Percentiles rank a stretch among this genome's conserved stretches.
phyloP scores from a whole-genome alignment of 257 asterid species.

The Misopates orontium region DNA sequence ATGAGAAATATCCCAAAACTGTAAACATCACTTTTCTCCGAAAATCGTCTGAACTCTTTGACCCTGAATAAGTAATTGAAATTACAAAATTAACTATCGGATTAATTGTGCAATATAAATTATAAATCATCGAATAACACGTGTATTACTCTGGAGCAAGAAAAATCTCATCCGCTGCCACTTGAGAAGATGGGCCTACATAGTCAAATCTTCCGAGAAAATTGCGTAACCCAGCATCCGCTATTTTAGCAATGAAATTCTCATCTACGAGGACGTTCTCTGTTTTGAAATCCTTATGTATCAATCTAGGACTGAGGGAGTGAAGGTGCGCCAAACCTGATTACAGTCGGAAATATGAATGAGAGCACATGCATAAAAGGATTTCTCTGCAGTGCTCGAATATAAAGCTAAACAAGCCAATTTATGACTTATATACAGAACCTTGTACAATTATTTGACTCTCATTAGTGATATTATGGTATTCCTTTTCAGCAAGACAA shows the following conservation, averaged over 20 bases:
- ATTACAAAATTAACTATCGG: slow-evolving; percentile 11
- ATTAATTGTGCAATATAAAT: neutral
- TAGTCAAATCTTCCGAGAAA: slow-evolving; percentile 79
- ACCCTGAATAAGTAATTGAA: slow-evolving; percentile 57
- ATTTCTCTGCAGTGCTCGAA: slow-evolving; percentile 18
- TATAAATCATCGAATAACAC: slow-evolving; percentile 22
- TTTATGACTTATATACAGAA: slow-evolving; percentile 20
- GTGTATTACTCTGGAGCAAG: slow-evolving; percentile 82
- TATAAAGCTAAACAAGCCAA: slow-evolving; percentile 21
- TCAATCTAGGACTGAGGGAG: slow-evolving; percentile 80
- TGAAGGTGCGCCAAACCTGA: slow-evolving; percentile 86
- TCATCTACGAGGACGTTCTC: slow-evolving; percentile 92
- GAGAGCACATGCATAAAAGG: slow-evolving; percentile 28
- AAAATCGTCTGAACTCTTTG: slow-evolving; percentile 78
- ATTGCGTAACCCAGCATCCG: slow-evolving; percentile 89
- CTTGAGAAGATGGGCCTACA: slow-evolving; percentile 76
- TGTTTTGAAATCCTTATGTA: slow-evolving; percentile 91
- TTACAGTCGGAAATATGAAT: slow-evolving; percentile 23
- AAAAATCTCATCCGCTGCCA: slow-evolving; percentile 61
- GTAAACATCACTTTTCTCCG: slow-evolving; percentile 87
- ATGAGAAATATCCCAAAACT: slow-evolving; percentile 87
- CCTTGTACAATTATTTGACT: slow-evolving; percentile 30
- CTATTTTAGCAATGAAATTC: slow-evolving; percentile 84
- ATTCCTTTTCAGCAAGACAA: slow-evolving; percentile 38
- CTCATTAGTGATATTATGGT: slow-evolving; percentile 29